Base-by-base conservation (phyloP, 148 eudicot genomes). In the Fagopyrum tataricum region DNA sequence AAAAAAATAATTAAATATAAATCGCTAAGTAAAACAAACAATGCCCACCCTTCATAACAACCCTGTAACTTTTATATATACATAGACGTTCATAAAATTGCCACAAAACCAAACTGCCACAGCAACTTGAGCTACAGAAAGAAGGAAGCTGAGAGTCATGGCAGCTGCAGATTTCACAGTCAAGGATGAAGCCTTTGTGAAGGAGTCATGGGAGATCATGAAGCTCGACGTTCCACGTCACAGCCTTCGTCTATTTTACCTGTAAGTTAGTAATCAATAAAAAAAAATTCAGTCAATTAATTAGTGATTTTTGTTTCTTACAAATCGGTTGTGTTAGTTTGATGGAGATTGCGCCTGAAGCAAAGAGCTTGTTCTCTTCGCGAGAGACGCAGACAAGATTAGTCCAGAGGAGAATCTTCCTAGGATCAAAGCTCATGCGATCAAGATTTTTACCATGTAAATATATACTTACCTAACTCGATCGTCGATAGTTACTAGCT, bases 121-220 rank as follows among this genome's bases (percentile, higher is more conserved):
- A 31, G 2, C n/a, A n/a, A n/a, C n/a, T n/a, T n/a, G n/a, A n/a
- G n/a, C n/a, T n/a, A 31, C 2, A 31, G 37, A 31, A 31, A 31
- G 37, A 2, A 31, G 37, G 37, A 31, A 31, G 37, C 37, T 31
- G 2, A 31, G 2, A 31, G 37, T 3, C 37, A 31, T 31, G 37
- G 37, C 26, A 55, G 61, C 0, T 26, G 18, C 6, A 13, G 68
- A n/a, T 26, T 62, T 62, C 42, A 62, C 43, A 0, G 68, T 26
- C 5, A 37, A 62, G 42, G 68, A 62, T 5, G 68, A 62, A 37
- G 41, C 42, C 14, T 42, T 62, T 0, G 68, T 62, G 42, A 62
- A 62, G 68, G 68, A 62, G 68, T 62, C 68, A 3, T 62, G n/a
- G 15, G 42, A 62, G 68, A 62, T 62, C 1, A 62, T 62, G 42